Percentiles rank a stretch among this genome's conserved stretches.
Evolutionary conservation across 768 basidiomycete genomes (phyloP).

Genomic region (Calocybe cyanea): DNA sequence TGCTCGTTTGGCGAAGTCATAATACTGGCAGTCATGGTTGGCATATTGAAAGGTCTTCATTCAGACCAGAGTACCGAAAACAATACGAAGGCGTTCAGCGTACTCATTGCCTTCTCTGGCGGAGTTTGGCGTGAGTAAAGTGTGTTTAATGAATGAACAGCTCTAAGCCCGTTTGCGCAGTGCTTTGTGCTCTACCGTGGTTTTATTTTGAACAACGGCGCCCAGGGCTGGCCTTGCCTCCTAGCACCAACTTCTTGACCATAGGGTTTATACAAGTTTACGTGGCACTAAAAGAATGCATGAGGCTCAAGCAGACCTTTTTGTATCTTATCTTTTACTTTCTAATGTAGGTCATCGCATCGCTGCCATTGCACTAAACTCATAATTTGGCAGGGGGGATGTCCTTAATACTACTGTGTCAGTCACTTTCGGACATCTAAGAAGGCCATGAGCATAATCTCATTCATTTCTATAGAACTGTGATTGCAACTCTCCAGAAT

Average conservation of each 20-base stretch:
- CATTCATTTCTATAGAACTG: slow-evolving; percentile 42
- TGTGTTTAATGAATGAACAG: too few species aligned
- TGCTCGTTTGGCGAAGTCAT: slow-evolving; percentile 68
- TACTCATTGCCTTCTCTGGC: slow-evolving; percentile 75
- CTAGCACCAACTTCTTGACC: slow-evolving; percentile 50
- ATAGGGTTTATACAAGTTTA: slow-evolving; percentile 69
- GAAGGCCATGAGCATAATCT: not conserved
- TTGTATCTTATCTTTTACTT: slow-evolving; percentile 74
- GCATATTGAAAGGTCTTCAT: slow-evolving; percentile 65
- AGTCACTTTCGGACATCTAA: not conserved
- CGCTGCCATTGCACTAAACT: not conserved
- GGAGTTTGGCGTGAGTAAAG: slow-evolving; percentile 62
- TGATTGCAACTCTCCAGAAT: slow-evolving; percentile 68
- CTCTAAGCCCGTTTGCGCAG: slow-evolving; percentile 25
- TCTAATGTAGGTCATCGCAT: slow-evolving; percentile 49
- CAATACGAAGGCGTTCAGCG: slow-evolving; percentile 73
- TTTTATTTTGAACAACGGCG: slow-evolving; percentile 65
- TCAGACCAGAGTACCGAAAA: slow-evolving; percentile 60
- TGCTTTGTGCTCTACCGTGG: slow-evolving; percentile 70
- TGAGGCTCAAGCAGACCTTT: slow-evolving; percentile 69
- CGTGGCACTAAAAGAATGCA: slow-evolving; percentile 58
- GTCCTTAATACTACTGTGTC: slow-evolving; percentile 75
- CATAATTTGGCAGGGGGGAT: slow-evolving; percentile 51
- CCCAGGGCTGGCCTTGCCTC: slow-evolving; percentile 59
- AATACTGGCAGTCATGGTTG: slow-evolving; percentile 69